Conservation (phyloP, 768 basidiomycete genomes). For the Cubamyces lactineus region DNA sequence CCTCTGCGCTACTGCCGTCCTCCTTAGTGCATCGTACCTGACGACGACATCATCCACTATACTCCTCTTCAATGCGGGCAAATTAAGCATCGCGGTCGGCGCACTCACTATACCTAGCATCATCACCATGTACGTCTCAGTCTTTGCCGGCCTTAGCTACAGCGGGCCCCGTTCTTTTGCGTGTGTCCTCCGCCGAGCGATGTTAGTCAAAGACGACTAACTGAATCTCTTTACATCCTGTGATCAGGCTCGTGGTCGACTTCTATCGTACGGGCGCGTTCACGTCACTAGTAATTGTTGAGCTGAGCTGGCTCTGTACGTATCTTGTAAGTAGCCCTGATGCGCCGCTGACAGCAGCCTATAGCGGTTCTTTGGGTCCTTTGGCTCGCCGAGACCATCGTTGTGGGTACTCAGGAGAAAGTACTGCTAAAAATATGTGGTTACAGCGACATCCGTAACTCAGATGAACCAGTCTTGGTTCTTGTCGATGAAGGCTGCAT, state of each 20-base stretch:
- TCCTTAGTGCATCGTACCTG: slow-evolving; percentile 14
- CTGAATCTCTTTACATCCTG: not conserved
- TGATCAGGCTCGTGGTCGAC: slow-evolving; percentile 33
- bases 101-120: slow-evolving; percentile 27
- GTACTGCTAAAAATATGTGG: slow-evolving; percentile 20
- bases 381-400: slow-evolving; percentile 33
- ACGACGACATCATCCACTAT: slow-evolving; percentile 16
- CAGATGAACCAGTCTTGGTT: not conserved
- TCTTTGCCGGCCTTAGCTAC: no score
- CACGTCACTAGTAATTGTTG: slow-evolving; percentile 35
- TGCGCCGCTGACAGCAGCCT: not conserved
- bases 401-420: slow-evolving; percentile 20
- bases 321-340: not conserved
- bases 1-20: slow-evolving; percentile 20
- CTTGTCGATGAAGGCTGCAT: slow-evolving; percentile 29
- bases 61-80: slow-evolving; percentile 12
- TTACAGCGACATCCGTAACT: slow-evolving; percentile 4
- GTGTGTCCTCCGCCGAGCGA: not conserved
- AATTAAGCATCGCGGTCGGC: slow-evolving; percentile 27
- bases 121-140: slow-evolving; percentile 25
- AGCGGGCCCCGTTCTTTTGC: not conserved
- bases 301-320: slow-evolving; percentile 33
- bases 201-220: not conserved
- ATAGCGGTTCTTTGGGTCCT: slow-evolving; percentile 35
- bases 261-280: slow-evolving; percentile 32